Percentiles rank a stretch among this genome's conserved stretches.
phyloP scores from a whole-genome alignment of 2,329 filamentous ascomycete species.

The Trichoderma oligosporum region DNA sequence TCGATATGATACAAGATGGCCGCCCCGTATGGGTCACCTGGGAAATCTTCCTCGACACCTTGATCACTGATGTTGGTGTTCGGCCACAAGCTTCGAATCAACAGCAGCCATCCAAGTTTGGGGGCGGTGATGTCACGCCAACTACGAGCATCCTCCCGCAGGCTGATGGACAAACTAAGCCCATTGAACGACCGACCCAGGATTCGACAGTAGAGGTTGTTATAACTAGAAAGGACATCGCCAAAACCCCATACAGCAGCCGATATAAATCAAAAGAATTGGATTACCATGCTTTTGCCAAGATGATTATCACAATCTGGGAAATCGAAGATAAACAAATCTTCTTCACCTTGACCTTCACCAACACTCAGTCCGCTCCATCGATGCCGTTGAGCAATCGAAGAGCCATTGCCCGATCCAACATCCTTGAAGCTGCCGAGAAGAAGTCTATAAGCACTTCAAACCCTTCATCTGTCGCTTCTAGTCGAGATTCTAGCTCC shows the following conservation, averaged over 20 bases:
- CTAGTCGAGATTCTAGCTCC: constrained; percentile 47
- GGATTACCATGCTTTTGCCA: constrained; percentile 53
- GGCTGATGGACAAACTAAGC: constrained; percentile 28
- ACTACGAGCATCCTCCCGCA: constrained; percentile 28
- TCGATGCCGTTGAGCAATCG: constrained; percentile 33
- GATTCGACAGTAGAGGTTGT: constrained; percentile 67
- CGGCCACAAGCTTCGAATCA: constrained; percentile 27
- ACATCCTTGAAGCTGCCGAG: constrained; percentile 45
- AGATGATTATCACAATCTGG: constrained; percentile 76
- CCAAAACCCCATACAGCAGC: constrained; percentile 37
- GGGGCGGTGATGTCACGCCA: constrained; percentile 37
- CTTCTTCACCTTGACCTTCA: constrained; percentile 74
- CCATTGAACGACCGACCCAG: constrained; percentile 38
- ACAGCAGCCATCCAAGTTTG: constrained; percentile 21
- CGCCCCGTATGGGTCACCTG: constrained; percentile 56
- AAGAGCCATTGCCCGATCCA: constrained; percentile 39
- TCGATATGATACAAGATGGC: constrained; percentile 70
- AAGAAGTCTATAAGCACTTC: constrained; percentile 43
- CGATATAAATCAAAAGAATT: constrained; percentile 35
- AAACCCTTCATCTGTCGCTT: constrained; percentile 45
- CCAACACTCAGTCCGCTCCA: constrained; percentile 48
- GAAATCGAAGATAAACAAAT: constrained; percentile 61
- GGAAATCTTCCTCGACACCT: constrained; percentile 55
- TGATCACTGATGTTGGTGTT: constrained; percentile 43
- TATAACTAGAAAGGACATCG: constrained; percentile 49